Evolutionary conservation across 164 flowering plant species (phyloP).

Genomic region (Liriodendron chinense): DNA sequence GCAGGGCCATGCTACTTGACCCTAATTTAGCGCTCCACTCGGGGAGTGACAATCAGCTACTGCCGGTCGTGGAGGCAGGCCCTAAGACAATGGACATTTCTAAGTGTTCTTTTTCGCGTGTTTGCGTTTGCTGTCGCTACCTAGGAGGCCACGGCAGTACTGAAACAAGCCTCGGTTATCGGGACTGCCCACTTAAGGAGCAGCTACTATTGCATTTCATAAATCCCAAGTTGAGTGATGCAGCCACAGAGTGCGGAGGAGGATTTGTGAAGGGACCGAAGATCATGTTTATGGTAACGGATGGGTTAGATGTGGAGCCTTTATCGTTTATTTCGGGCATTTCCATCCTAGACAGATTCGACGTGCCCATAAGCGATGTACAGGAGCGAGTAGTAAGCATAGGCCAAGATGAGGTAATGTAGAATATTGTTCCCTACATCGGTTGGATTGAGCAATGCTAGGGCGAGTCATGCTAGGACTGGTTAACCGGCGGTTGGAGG

Average conservation of each 20-base stretch:
- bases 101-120: too few relatives aligned
- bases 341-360: constrained; percentile 1
- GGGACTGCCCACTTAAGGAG: too few relatives aligned
- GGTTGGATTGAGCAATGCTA: background rate
- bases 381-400: too few relatives aligned
- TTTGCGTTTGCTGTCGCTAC: too few relatives aligned
- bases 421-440: background rate
- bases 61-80: background rate
- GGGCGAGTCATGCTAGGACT: too few relatives aligned
- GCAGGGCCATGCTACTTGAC: constrained; percentile 7
- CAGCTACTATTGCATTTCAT: background rate
- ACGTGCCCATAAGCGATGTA: background rate
- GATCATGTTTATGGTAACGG: constrained; percentile 11
- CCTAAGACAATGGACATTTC: background rate
- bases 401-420: background rate
- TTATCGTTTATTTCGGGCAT: constrained; percentile 11
- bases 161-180: too few relatives aligned
- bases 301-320: constrained; percentile 14
- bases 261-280: constrained; percentile 10
- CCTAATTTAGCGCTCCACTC: constrained; percentile 14
- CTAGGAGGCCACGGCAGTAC: too few relatives aligned
- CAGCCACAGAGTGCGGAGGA: background rate
- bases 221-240: background rate
- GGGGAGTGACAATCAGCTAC: background rate
- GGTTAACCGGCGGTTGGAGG: background rate